Base-by-base conservation (phyloP, 2,329 filamentous ascomycete species). In the Pseudohalonectria lignicola region DNA sequence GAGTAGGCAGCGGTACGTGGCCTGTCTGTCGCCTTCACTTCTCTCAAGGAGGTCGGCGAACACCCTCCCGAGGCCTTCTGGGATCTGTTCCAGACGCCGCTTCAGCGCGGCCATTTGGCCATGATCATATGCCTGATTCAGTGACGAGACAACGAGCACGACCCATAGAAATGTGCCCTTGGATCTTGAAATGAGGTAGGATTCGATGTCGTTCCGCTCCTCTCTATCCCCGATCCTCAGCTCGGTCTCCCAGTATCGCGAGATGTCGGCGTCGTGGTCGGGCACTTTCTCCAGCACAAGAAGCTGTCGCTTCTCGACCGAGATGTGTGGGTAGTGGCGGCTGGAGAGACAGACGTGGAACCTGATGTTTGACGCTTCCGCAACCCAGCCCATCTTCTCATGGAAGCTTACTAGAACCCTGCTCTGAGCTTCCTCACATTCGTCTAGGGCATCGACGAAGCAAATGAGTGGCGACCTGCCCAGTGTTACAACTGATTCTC, bases 41-140 rank as follows among this genome's bases (percentile, higher is more conserved):
- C 69, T 59, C 0, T 40, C 60, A 3, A 78, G 39, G 0, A 77
- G 68, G n/a, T 70, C 53, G 3, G 53, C 55, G 42, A 80, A 78
- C 0, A 80, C 45, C 0, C 67, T 54, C 23, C 57, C 47, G 0
- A 79, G 51, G 0, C 55, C 54, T 1, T 10, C 39, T 0, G 66
- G 67, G 0, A 68, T 52, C 2, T 60, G 47, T 0, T 34, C 19
- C 0, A 70, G 53, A 5, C 43, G 47, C 12, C 48, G 45, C 3
- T 20, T 46, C 0, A 65, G 40, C 13, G 2, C 39, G 32, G 16
- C 45, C 30, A 55, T 42, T 0, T 48, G 39, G 0, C 61, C 63
- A 1, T 46, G 32, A 0, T 49, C 36, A n/a, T 52, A 47, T 17
- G 61, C 59, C 1, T 48, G 45, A 23, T 65, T 64, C 1, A 67